Percentiles rank a stretch among this genome's conserved stretches.
Conservation (phyloP, 83 land plant species). For the Thuja plicata region DNA sequence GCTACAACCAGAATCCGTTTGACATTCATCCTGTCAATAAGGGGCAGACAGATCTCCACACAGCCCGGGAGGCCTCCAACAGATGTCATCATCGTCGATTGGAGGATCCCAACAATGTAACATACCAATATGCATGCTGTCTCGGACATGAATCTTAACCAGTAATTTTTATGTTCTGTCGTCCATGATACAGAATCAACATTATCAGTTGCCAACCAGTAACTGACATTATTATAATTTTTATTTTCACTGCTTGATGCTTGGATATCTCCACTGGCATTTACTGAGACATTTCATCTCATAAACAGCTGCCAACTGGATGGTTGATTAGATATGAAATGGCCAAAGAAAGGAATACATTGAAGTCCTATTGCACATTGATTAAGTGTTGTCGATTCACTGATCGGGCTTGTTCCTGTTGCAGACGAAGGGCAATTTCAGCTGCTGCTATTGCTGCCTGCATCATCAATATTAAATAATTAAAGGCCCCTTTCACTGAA, state of each 20-base stretch:
- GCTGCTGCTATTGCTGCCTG: slow-evolving; percentile 65
- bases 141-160: background rate
- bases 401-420: slow-evolving; percentile 40
- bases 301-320: background rate
- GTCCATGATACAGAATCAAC: too few species aligned
- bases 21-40: background rate
- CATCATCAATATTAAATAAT: background rate
- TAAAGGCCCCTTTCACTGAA: background rate
- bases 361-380: slow-evolving; percentile 6
- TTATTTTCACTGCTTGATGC: background rate
- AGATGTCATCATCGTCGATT: background rate
- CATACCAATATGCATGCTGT: background rate
- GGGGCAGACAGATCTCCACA: background rate
- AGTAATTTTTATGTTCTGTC: background rate
- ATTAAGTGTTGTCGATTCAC: background rate
- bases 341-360: background rate
- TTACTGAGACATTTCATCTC: background rate
- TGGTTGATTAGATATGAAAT: background rate
- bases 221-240: background rate
- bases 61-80: background rate
- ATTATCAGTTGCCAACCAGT: background rate
- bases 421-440: slow-evolving; percentile 71
- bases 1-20: background rate
- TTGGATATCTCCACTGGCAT: background rate
- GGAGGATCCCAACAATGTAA: background rate